Base-by-base conservation (phyloP, 768 basidiomycete species). In the Agaricus subrufescens region DNA sequence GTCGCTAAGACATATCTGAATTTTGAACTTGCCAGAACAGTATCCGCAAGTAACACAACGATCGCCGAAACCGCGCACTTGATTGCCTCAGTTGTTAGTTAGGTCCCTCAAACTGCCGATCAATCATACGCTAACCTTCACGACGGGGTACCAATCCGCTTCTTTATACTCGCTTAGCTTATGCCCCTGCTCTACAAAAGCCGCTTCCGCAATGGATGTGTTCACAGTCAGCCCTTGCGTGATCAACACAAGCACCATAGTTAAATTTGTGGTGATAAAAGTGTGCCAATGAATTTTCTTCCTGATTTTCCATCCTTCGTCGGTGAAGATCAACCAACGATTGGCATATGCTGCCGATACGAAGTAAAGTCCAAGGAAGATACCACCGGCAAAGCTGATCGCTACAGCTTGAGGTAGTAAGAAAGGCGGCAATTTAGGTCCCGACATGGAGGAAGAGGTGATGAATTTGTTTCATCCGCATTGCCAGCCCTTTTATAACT, bases 271-370 rank as follows among this genome's bases (percentile, higher is more conserved):
- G 12, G 39, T 37, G 19, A 43, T 11, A 4, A 53, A 25, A 1
- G 25, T 49, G 1, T 31, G 14, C 50, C 57, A 58, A 29, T 37
- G 30, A 27, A 58, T 58, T 6, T 26, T 19, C 11, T 50, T 44
- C 25, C 51, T 51, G 10, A 27, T 7, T 12, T 26, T 42, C 57
- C 57, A 58, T 40, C 57, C 57, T 43, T 52, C 50, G 30, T 57
- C 56, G 9, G 44, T 26, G 12, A 57, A 52, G 30, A 56, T 19
- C n/a, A 57, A 40, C 49, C 50, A 57, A 14, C 50, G 48, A 29
- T 38, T 45, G 44, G 49, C 27, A 19, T 23, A 57, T 4, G 26
- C 10, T 10, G 46, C 19, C 1, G 56, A 45, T 29, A 43, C 19
- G 10, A 52, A 8, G 39, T 52, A 57, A 4, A 57, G 31, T 2